Evolutionary conservation across 345 rosid species (phyloP), one percentile per base, ranked within the genome.

Genomic region (Bruguiera sexangula): DNA sequence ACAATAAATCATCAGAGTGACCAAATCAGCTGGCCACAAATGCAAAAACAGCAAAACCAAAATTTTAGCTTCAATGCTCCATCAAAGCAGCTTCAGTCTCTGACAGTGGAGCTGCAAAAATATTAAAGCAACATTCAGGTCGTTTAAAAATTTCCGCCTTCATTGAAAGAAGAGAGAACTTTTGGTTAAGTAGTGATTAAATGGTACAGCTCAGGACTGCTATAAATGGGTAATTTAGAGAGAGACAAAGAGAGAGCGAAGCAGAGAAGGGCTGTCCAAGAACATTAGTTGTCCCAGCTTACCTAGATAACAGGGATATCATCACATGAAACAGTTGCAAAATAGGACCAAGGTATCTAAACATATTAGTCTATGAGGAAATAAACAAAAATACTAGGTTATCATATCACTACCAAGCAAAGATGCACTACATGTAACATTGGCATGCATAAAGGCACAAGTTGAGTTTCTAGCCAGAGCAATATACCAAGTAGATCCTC

Each of bases 401-500:
- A 39, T 3, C 30, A 29, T 6, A 51, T 48, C 11, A 6, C 65
- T 20, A 21, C 54, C n/a, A 9, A 34, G 55, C 60, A 55, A 19
- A 57, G 57, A 48, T 20, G n/a, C 27, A 22, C 21, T 11, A 6
- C 64, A 55, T 16, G 11, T 34, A 36, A 66, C 24, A 27, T 67
- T 51, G 21, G 22, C 10, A 21, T n/a, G 48, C 1, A 26, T n/a
- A 37, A 26, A 24, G 8, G 52, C 21, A 19, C 34, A 22, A 22
- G 51, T 36, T 27, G 24, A 31, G 20, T 43, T 59, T 73, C 27
- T n/a, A 66, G 78, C n/a, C 1, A 71, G 71, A 63, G 65, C 22
- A 73, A 78, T 82, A 70, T 87, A 95, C 99, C 99, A 16, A 95
- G 88, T 63, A 95, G 84, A 80, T 95, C 98, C 73, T 95, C 99